Evolutionary conservation across 2,329 filamentous ascomycete genomes (phyloP), one percentile per base, ranked within the genome.

Genomic region (Colletotrichum cordylinicola): DNA sequence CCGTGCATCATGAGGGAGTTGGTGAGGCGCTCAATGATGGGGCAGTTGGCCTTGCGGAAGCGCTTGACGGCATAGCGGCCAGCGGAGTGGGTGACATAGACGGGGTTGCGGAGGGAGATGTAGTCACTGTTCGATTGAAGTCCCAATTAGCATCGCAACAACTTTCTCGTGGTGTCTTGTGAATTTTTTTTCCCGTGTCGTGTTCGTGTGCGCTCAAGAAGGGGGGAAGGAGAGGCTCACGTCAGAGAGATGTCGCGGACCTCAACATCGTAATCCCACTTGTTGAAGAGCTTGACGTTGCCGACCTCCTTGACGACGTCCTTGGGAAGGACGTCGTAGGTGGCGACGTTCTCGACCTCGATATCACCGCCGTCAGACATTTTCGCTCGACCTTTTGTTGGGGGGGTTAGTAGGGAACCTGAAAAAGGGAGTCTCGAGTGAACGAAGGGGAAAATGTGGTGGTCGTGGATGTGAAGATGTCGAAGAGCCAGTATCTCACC

Each of bases 1-100:
- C 97, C 97, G 94, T 99, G 98, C 96, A 98, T 98, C 98, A 99
- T 99, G 88, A 99, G 94, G 77, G 97, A 98, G 95, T 99, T 99
- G 93, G 97, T 99, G 84, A 99, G 94, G 88, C 97, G 96, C 95
- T 99, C 97, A 87, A 99, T 98, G 94, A 99, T 98, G 85, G 97
- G 97, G 95, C 97, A 99, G 93, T 98, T 98, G 88, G 98, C 97
- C 94, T 99, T 99, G 92, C 97, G 95, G 95, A 99, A 99, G 87
- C 98, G 94, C 96, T 99, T 99, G 90, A 94, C 93, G 87, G 97
- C 97, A 93, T 98, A 99, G 87, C 96, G 95, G 87, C 97, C 97
- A 86, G 98, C 97, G 82, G 96, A 98, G 93, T 99, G 97, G 87
- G 97, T 96, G 90, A 98, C 93, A 92, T 98, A 99, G 92, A 98